phyloP scores from a whole-genome alignment of 2,329 filamentous ascomycete genomes.

The Microdochium paspali region DNA sequence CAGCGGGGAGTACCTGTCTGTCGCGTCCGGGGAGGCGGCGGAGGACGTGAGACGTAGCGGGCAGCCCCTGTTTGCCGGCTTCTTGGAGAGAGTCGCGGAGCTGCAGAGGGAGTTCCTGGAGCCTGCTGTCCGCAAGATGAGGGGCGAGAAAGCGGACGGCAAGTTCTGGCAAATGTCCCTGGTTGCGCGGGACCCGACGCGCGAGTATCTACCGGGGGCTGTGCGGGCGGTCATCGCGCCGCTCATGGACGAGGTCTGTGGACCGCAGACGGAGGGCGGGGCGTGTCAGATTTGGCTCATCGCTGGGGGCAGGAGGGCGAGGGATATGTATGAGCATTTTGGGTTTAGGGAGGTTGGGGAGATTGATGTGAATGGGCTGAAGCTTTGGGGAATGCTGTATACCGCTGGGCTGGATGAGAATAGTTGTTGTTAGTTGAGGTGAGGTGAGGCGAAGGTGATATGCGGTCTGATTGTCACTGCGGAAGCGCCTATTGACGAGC shows the following conservation, averaged over 20 bases:
- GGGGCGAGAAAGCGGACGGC: slow-evolving; percentile 4
- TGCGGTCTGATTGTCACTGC: too few species aligned
- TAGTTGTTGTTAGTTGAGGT: too few species aligned
- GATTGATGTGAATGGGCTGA: slow-evolving; percentile 4
- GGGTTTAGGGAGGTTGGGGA: slow-evolving; percentile 7
- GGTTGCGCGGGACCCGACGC: slow-evolving; percentile 9
- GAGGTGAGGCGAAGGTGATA: not conserved
- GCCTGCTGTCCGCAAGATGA: slow-evolving; percentile 5
- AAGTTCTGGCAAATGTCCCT: slow-evolving; percentile 10
- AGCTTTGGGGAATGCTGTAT: slow-evolving; percentile 10
- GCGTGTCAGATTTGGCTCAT: slow-evolving; percentile 10
- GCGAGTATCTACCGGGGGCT: slow-evolving; percentile 8
- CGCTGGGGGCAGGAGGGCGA: slow-evolving; percentile 6
- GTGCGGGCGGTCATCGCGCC: slow-evolving; percentile 9
- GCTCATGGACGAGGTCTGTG: slow-evolving; percentile 6
- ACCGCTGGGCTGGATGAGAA: slow-evolving; percentile 5
- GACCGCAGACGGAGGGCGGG: not conserved
- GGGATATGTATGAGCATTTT: slow-evolving; percentile 8
- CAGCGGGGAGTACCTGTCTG: slow-evolving; percentile 1
- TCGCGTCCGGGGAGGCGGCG: not conserved
- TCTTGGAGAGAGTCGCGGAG: not conserved
- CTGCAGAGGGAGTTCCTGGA: slow-evolving; percentile 3
- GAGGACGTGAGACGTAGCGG: not conserved
- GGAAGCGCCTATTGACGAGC: too few species aligned
- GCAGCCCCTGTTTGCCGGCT: slow-evolving; percentile 1